Evolutionary conservation across 257 asterid species (phyloP).

Genomic region (Przewalskia tangutica): DNA sequence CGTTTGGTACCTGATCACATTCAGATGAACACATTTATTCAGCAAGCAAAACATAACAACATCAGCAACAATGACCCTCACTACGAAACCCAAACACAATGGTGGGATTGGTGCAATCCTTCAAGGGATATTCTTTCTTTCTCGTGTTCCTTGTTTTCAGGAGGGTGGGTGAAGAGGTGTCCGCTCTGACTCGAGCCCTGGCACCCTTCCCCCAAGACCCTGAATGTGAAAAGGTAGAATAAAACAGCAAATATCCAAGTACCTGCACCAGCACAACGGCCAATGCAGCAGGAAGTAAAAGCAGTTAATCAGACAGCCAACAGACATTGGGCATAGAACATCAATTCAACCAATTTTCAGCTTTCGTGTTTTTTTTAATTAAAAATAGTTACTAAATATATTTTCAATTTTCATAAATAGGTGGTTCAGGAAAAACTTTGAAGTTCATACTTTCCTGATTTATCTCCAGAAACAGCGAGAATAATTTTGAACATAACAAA

Average conservation of each 20-base stretch:
- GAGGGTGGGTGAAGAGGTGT: neutral
- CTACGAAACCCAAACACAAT: neutral
- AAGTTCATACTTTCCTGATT: neutral
- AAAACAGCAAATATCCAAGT: constrained; percentile 23
- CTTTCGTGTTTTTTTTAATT: neutral
- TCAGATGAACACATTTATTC: neutral
- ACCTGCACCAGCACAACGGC: constrained; percentile 36
- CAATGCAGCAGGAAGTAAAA: neutral
- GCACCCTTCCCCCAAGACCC: neutral
- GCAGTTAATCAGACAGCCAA: neutral
- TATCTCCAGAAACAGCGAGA: neutral
- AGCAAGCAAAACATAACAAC: neutral
- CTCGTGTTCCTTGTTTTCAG: neutral
- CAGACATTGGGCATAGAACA: constrained; percentile 9
- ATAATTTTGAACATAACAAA: neutral
- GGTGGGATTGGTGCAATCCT: neutral
- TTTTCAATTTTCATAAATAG: neutral
- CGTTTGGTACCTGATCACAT: constrained; percentile 59
- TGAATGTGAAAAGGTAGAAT: neutral
- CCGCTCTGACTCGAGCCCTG: neutral
- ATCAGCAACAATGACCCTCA: neutral
- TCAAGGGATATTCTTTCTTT: neutral
- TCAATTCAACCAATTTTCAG: neutral
- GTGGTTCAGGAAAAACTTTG: neutral
- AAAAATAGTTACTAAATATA: neutral